A percentile compares a stretch with the other conserved stretches of the same genome.
Evolutionary conservation across 179 eudicot species (phyloP).

Genomic region (Beta macrorhiza): DNA sequence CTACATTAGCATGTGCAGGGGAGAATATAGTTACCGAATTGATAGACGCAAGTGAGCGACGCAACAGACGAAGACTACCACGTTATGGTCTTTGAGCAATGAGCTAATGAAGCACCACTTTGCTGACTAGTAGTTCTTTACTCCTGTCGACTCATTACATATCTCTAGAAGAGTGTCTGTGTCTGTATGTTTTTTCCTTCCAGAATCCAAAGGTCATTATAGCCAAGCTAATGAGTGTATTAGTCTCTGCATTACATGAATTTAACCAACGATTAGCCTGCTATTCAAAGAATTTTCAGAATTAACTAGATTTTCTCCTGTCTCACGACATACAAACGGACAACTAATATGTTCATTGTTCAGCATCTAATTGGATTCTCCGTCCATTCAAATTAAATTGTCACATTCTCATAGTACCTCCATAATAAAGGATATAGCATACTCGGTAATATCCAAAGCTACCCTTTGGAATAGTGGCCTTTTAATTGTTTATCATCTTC

Average conservation of each 20-base stretch:
- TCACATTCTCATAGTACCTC: too few species aligned
- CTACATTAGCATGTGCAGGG: neutral
- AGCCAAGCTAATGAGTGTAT: neutral
- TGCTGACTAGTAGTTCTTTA: neutral
- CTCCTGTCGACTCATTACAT: neutral
- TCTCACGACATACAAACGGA: neutral
- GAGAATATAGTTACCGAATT: neutral
- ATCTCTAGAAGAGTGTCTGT: neutral
- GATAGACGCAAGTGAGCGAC: neutral
- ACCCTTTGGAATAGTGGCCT: too few species aligned
- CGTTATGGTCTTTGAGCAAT: neutral
- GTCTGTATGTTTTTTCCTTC: neutral
- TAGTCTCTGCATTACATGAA: neutral
- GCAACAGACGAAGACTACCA: neutral
- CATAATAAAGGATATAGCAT: too few species aligned
- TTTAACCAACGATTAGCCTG: neutral
- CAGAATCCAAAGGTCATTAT: neutral
- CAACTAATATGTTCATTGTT: too few species aligned
- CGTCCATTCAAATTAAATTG: too few species aligned
- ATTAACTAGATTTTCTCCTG: neutral
- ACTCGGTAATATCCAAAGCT: too few species aligned
- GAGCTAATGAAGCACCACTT: neutral
- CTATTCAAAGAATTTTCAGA: neutral
- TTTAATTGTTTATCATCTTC: too few species aligned
- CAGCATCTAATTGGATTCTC: too few species aligned